Conservation (phyloP, 2,329 filamentous ascomycete species). For the Colletotrichum euphorbiae region DNA sequence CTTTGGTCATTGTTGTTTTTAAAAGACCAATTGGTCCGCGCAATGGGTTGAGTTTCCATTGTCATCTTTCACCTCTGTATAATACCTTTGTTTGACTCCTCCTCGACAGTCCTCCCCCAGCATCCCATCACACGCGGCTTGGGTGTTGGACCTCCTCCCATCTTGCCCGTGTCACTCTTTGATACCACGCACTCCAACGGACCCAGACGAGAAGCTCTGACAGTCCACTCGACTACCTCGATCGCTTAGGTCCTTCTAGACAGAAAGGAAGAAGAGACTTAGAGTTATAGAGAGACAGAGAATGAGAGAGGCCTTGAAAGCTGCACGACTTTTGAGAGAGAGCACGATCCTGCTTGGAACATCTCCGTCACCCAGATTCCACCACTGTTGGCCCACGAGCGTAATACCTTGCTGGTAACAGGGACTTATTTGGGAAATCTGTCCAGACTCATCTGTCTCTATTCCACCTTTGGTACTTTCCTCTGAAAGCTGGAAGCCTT, state of each 20-base stretch:
- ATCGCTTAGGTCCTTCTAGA: constrained; percentile 37
- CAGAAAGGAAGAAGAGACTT: constrained; percentile 37
- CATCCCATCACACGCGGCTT: constrained; percentile 38
- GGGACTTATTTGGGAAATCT: constrained; percentile 14
- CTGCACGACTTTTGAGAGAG: constrained; percentile 17
- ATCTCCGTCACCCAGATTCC: constrained; percentile 3
- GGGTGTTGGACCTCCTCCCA: constrained; percentile 35
- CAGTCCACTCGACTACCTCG: constrained; percentile 26
- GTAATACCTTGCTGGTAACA: constrained; percentile 33
- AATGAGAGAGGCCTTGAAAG: constrained; percentile 27
- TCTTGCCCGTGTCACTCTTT: constrained; percentile 39
- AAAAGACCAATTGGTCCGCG: constrained; percentile 50
- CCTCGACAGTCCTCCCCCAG: constrained; percentile 41
- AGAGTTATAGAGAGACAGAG: constrained; percentile 18
- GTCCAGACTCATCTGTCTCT: neutral
- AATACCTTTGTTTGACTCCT: constrained; percentile 46
- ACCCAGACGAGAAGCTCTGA: constrained; percentile 33
- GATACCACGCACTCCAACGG: constrained; percentile 29
- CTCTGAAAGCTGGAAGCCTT: constrained; percentile 15
- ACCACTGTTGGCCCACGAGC: constrained; percentile 28
- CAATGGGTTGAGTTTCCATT: constrained; percentile 52
- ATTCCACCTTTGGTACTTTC: constrained; percentile 12
- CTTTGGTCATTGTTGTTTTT: constrained; percentile 46
- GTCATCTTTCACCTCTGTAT: constrained; percentile 39
- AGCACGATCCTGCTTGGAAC: constrained; percentile 9